Evolutionary conservation across 345 rosid species (phyloP).

Genomic region (Pistacia atlantica): DNA sequence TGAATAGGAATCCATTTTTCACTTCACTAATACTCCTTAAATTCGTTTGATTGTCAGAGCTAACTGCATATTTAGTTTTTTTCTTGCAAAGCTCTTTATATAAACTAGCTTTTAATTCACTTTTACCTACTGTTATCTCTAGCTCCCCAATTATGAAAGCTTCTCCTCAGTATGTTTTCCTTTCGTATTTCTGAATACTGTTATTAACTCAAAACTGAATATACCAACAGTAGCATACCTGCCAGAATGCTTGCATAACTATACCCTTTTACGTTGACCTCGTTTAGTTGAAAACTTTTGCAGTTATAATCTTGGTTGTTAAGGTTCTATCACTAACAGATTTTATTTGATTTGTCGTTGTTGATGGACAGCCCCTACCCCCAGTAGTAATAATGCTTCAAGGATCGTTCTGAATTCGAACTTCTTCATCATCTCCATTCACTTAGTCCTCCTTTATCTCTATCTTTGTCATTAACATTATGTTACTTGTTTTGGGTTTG

Average conservation of each 20-base stretch:
- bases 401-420: conserved; percentile 35
- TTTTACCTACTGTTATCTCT: too few relatives aligned
- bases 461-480: conserved; percentile 28
- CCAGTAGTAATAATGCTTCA: conserved; percentile 29
- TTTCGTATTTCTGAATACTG: too few relatives aligned
- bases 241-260: too few relatives aligned
- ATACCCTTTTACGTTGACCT: not conserved
- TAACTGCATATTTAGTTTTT: not conserved
- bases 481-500: too few relatives aligned
- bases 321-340: not conserved
- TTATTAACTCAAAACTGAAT: too few relatives aligned
- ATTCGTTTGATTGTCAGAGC: not conserved
- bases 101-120: too few relatives aligned
- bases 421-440: conserved; percentile 28
- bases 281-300: not conserved
- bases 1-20: not conserved
- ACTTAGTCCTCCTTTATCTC: conserved; percentile 35
- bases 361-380: conserved; percentile 34
- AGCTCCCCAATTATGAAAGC: too few relatives aligned
- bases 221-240: too few relatives aligned
- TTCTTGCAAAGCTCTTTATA: not conserved
- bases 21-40: too few relatives aligned
- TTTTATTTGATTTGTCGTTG: not conserved
- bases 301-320: not conserved
- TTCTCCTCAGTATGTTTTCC: too few relatives aligned